These are phyloP conservation scores for Globisporangium iwayamae DNA, from an alignment of 352 stramenopile species.

Conservation along the genomic window DNA sequence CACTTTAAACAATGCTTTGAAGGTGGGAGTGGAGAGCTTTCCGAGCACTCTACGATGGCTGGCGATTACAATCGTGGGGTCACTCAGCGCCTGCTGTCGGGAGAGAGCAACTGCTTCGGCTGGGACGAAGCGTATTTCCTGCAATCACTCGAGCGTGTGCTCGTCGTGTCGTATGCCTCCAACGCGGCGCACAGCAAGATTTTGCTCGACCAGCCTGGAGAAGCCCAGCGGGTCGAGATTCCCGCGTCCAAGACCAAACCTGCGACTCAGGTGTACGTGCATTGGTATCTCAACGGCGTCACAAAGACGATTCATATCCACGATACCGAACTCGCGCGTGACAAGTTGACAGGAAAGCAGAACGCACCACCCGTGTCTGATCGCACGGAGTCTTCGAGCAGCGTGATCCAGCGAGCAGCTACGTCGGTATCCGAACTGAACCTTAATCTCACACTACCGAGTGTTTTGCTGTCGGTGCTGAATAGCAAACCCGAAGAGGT, in stretches of 20 bases:
- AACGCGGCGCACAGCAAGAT: constrained; percentile 48
- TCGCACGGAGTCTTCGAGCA: constrained; percentile 6
- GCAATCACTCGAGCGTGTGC: constrained; percentile 55
- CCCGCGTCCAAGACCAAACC: constrained; percentile 30
- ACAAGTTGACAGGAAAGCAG: constrained; percentile 67
- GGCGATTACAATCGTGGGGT: constrained; percentile 58
- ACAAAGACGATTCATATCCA: constrained; percentile 83
- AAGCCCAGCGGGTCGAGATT: constrained; percentile 62
- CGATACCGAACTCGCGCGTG: constrained; percentile 49
- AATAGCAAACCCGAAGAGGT: constrained; percentile 71
- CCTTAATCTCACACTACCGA: constrained; percentile 54
- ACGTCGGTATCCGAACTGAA: constrained; percentile 50
- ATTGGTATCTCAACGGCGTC: constrained; percentile 79
- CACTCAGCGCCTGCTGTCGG: constrained; percentile 62
- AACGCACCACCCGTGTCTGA: constrained; percentile 11
- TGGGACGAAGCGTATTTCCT: constrained; percentile 86
- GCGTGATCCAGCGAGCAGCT: constrained; percentile 20
- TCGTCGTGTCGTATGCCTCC: constrained; percentile 56
- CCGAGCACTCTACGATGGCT: constrained; percentile 37
- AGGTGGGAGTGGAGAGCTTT: constrained; percentile 34
- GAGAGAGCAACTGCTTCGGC: constrained; percentile 71
- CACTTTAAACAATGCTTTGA: constrained; percentile 84
- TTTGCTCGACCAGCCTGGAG: constrained; percentile 65
- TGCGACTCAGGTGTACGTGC: constrained; percentile 46
- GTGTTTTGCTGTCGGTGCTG: constrained; percentile 70